Evolutionary conservation across 768 basidiomycete genomes (phyloP), one percentile per base, ranked within the genome.

Genomic region (Hericium erinaceus): DNA sequence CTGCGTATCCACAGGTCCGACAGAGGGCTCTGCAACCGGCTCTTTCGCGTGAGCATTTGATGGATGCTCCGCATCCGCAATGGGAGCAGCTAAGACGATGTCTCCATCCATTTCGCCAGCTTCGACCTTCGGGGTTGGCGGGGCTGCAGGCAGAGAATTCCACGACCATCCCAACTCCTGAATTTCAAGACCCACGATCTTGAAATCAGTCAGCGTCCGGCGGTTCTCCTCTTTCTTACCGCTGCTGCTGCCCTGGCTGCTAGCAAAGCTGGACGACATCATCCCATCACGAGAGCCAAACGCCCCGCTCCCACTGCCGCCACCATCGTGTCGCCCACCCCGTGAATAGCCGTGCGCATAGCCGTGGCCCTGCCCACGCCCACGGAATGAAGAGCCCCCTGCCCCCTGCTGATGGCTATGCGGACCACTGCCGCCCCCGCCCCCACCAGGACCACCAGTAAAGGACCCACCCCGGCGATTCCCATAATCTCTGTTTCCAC

Each of bases 141-240:
- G 57, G 18, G 64, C 58, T 40, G 66, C 60, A 37, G 81, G 81
- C 54, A 83, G 66, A 53, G 75, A 64, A 59, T 93, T 92, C 95
- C 95, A 98, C 52, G 76, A 80, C 95, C 95, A 98, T 63, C 74
- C 75, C 58, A 97, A 74, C 63, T 87, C 85, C 64, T 78, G 82
- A 63, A 97, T 87, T 68, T 90, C 84, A 64, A 98, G 77, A 26
- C 89, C 94, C 67, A 95, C 78, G 69, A 99, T 93, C 74, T 95
- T 92, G 82, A 99, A 99, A 74, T 98, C 95, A 39, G 94, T 98
- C 64, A 99, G 84, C 33, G 95, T 97, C 65, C 92, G 83, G 67
- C 87, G 82, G 68, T 88, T 87, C 71, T 92, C 90, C 68, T 91
- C 89, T 72, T 87, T 88, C 80, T 90, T 90, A 79, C 85, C 83